Base-by-base conservation (phyloP, 768 basidiomycete genomes). In the Pleurotus platypus region DNA sequence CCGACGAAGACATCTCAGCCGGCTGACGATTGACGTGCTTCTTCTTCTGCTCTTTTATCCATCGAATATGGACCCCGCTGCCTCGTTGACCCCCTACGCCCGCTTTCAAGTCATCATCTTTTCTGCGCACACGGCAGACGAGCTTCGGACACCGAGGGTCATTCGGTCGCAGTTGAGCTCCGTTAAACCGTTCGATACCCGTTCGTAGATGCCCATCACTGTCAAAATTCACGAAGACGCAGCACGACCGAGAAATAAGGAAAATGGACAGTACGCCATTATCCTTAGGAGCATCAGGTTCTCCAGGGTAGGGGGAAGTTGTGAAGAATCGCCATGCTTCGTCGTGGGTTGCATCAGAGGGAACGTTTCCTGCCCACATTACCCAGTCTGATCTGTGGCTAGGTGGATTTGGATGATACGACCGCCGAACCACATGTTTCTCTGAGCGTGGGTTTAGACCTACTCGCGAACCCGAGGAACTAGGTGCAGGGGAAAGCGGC, bases 361-460 rank as follows among this genome's bases (percentile, higher is more conserved):
- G 91, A 2, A 97, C 89, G 66, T 98, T 98, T 8, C 95, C 95
- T 11, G 86, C 87, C 95, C 95, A 97, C 91, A 94, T 92, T 1
- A 94, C 94, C 91, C 90, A 95, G 58, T 92, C 91, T 5, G 91
- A 92, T 12, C 92, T 82, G 54, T 89, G 78, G 9, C 83, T 73
- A 11, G 89, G 87, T 0, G 86, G 81, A 57, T 84, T 87, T 2
- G 88, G 88, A 60, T 90, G 89, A 62, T 86, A 89, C 18, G 78
- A 64, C 7, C 81, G 78, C 42, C 86, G 84, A 22, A 72, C 65
- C 4, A 71, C 35, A 0, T 71, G 69, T 27, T 62, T 72, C 13
- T 75, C 72, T 20, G 20, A 16, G 7, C 30, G 24, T 22, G 20
- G 20, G 2, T 20, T 20, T 1, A 2, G 20, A 24, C 24, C 24